phyloP scores from a whole-genome alignment of 2,329 filamentous ascomycete species.

The Cladorrhinum sp. region DNA sequence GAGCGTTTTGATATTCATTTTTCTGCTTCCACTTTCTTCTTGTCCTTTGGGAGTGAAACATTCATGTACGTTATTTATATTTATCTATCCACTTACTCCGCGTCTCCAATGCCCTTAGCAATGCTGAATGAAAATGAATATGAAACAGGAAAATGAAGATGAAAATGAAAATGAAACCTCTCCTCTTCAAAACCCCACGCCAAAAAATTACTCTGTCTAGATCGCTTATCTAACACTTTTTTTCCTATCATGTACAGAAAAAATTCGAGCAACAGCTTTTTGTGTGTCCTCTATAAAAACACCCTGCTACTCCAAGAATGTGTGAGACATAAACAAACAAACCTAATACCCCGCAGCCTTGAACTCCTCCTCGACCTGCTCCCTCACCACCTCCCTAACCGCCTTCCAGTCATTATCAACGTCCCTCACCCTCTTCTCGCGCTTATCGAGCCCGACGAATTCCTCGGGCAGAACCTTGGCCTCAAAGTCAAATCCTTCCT shows the following conservation, averaged over 20 bases:
- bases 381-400: constrained; percentile 71
- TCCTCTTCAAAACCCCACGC: background rate
- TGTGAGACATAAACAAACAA: too few relatives aligned
- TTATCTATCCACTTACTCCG: background rate
- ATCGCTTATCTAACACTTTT: background rate
- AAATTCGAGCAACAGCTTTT: background rate
- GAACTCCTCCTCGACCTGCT: constrained; percentile 67
- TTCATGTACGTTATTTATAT: background rate
- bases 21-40: background rate
- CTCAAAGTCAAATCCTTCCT: constrained; percentile 72
- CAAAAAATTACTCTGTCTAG: background rate
- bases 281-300: background rate
- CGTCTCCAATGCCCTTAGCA: background rate
- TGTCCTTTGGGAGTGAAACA: background rate
- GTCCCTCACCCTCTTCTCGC: constrained; percentile 69
- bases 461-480: constrained; percentile 73
- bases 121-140: background rate
- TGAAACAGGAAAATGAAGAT: background rate
- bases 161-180: background rate
- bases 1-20: too few relatives aligned
- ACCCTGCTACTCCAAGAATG: too few relatives aligned
- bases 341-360: constrained; percentile 9
- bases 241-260: background rate
- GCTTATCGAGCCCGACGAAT: constrained; percentile 74
- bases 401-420: constrained; percentile 71